Evolutionary conservation across 2,329 filamentous ascomycete genomes (phyloP).

Genomic region (Sodiomyces alkalinus): DNA sequence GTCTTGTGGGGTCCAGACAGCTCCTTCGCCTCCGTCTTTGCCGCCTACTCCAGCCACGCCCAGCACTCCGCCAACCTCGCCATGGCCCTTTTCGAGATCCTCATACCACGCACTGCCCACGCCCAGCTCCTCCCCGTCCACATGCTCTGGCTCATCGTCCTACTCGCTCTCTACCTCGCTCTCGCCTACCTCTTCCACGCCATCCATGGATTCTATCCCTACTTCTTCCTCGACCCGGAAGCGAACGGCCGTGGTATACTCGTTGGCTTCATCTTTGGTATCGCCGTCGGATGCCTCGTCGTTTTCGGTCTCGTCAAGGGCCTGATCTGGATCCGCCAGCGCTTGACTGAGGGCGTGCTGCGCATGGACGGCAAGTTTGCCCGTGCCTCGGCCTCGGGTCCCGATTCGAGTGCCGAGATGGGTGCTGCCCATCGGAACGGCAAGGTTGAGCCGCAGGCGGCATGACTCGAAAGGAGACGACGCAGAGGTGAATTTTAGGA

Average conservation of each 20-base stretch:
- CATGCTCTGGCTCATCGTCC: slow-evolving; percentile 49
- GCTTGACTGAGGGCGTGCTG: slow-evolving; percentile 31
- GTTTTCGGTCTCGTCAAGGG: slow-evolving; percentile 37
- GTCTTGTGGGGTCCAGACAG: slow-evolving; percentile 31
- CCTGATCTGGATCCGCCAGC: slow-evolving; percentile 33
- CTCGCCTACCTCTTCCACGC: slow-evolving; percentile 60
- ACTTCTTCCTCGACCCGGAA: slow-evolving; percentile 56
- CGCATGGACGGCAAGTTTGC: slow-evolving; percentile 27
- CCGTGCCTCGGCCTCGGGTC: too few species aligned
- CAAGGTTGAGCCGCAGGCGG: too few species aligned
- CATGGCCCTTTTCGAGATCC: slow-evolving; percentile 63
- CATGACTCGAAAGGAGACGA: too few species aligned
- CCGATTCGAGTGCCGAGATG: too few species aligned
- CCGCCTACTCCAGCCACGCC: slow-evolving; percentile 51
- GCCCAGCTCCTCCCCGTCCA: slow-evolving; percentile 41
- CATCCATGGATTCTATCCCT: slow-evolving; percentile 60
- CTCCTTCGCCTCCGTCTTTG: slow-evolving; percentile 28
- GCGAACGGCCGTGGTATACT: slow-evolving; percentile 36
- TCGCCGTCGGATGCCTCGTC: slow-evolving; percentile 34
- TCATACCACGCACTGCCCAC: slow-evolving; percentile 49
- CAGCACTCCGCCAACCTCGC: slow-evolving; percentile 60
- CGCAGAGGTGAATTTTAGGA: too few species aligned
- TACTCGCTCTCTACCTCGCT: slow-evolving; percentile 56
- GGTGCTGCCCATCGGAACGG: too few species aligned
- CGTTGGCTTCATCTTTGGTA: slow-evolving; percentile 48